phyloP scores from a whole-genome alignment of 1,284 basidiomycete species.

The Cystobasidium pallidum region DNA sequence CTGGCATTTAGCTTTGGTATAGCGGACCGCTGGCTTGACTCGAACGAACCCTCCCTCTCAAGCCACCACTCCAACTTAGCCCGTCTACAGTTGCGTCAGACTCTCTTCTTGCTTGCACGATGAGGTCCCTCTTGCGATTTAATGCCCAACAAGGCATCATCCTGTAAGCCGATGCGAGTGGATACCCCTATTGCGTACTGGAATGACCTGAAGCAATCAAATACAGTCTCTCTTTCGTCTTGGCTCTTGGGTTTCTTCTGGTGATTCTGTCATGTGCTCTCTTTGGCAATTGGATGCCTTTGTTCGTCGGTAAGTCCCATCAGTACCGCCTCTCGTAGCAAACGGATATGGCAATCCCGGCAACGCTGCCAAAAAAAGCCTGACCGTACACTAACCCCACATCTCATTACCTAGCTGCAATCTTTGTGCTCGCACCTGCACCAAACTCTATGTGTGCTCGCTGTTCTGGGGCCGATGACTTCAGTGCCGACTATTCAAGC shows the following conservation, averaged over 20 bases:
- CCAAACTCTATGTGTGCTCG: conserved; percentile 78
- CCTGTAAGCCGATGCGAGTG: conserved; percentile 34
- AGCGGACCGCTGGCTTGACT: too few relatives aligned
- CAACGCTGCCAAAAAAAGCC: not conserved
- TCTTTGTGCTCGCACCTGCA: conserved; percentile 91
- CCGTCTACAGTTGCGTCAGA: not conserved
- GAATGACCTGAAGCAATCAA: not conserved
- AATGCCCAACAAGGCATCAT: conserved; percentile 44
- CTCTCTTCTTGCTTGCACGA: not conserved
- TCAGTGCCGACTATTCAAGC: conserved; percentile 66
- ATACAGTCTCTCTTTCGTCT: conserved; percentile 77
- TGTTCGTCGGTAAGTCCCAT: conserved; percentile 83
- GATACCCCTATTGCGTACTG: not conserved
- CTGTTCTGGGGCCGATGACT: conserved; percentile 62
- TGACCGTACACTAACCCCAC: conserved; percentile 7
- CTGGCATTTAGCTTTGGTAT: not conserved
- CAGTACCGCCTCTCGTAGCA: not conserved
- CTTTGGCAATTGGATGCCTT: conserved; percentile 94
- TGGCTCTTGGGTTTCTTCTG: conserved; percentile 93
- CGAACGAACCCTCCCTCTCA: too few relatives aligned
- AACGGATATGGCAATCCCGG: not conserved
- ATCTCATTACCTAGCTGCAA: conserved; percentile 72
- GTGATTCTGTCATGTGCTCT: conserved; percentile 97
- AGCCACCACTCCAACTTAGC: too few relatives aligned
- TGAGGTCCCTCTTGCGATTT: conserved; percentile 37